A percentile compares a stretch with the other conserved stretches of the same genome.
Evolutionary conservation across 768 basidiomycete species (phyloP).

Genomic region (Lepiota brunneoincarnata): DNA sequence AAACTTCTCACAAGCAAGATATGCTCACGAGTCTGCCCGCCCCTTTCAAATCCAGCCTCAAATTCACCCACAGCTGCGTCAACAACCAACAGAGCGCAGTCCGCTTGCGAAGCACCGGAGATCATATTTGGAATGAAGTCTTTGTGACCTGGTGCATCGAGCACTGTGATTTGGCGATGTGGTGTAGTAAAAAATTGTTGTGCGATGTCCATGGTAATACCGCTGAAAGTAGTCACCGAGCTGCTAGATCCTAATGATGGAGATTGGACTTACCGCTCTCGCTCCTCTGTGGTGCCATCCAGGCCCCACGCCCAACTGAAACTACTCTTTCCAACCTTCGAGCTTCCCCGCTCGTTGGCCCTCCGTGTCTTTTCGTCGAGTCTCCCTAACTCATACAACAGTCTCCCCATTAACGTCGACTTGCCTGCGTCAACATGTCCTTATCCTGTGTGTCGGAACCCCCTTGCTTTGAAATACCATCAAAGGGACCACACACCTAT

Average conservation of each 20-base stretch:
- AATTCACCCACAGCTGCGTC: conserved; percentile 91
- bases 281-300: conserved; percentile 89
- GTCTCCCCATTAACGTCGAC: conserved; percentile 93
- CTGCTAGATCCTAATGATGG: not conserved
- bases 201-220: conserved; percentile 98
- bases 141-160: conserved; percentile 96
- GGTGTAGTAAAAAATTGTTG: conserved; percentile 73
- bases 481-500: conserved; percentile 57
- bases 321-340: conserved; percentile 87
- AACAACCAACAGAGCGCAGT: conserved; percentile 90
- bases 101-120: conserved; percentile 95
- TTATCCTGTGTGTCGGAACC: conserved; percentile 26
- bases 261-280: conserved; percentile 66
- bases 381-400: conserved; percentile 89
- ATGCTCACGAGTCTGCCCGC: conserved; percentile 96
- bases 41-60: conserved; percentile 91
- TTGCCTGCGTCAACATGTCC: conserved; percentile 99
- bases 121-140: conserved; percentile 99
- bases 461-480: not conserved
- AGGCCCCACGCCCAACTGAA: conserved; percentile 99
- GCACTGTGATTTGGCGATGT: conserved; percentile 80
- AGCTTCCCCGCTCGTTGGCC: conserved; percentile 87
- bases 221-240: conserved; percentile 44
- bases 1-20: conserved; percentile 87
- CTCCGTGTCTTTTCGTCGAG: conserved; percentile 81